phyloP scores from a whole-genome alignment of 306 rosid species.

The Clitoria ternatea region DNA sequence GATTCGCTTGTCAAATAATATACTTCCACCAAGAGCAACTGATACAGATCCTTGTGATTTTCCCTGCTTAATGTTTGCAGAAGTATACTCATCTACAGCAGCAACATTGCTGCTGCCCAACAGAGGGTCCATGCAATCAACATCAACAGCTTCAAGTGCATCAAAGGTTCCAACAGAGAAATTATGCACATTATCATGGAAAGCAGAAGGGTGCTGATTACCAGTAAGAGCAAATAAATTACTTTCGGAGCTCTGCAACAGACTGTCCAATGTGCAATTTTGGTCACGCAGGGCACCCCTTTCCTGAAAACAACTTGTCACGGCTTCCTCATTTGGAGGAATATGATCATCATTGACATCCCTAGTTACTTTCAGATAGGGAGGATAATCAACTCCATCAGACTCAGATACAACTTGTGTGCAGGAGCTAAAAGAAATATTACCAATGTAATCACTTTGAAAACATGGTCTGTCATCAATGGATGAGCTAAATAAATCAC shows the following conservation, averaged over 20 bases:
- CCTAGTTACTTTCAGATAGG: constrained; percentile 22
- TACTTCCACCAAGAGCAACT: constrained; percentile 19
- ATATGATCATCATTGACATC: constrained; percentile 26
- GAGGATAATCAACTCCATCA: constrained; percentile 29
- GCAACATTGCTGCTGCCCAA: constrained; percentile 24
- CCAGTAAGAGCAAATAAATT: constrained; percentile 17
- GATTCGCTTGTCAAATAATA: constrained; percentile 28
- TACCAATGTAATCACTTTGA: constrained; percentile 15
- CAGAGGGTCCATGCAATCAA: constrained; percentile 25
- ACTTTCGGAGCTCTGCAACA: constrained; percentile 17
- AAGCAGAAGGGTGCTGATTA: constrained; percentile 22
- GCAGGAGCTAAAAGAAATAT: constrained; percentile 30
- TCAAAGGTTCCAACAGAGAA: constrained; percentile 28
- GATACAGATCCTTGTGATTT: constrained; percentile 25
- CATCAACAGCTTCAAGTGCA: constrained; percentile 28
- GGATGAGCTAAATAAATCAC: constrained; percentile 30
- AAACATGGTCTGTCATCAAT: constrained; percentile 23
- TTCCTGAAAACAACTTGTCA: constrained; percentile 24
- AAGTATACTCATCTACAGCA: constrained; percentile 20
- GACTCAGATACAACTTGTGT: constrained; percentile 26
- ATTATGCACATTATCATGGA: constrained; percentile 24
- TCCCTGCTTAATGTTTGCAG: constrained; percentile 24
- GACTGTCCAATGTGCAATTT: constrained; percentile 22
- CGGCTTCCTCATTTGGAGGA: constrained; percentile 28
- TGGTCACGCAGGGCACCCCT: constrained; percentile 28